These are phyloP conservation scores for Hypoxylon lienhwacheense DNA, from an alignment of 495 filamentous ascomycete genomes.

Conservation along the genomic window DNA sequence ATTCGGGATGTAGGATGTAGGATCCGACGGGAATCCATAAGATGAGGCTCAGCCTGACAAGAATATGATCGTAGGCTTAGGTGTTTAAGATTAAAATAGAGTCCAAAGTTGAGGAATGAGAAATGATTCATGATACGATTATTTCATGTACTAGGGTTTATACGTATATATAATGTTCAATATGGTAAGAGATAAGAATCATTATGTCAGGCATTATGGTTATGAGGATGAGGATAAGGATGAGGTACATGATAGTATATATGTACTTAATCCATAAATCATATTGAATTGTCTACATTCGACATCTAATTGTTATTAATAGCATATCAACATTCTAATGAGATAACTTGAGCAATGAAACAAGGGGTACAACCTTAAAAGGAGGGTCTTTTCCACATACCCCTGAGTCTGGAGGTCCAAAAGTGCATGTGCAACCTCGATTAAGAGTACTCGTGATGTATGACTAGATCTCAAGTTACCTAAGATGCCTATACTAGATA, in stretches of 20 bases:
- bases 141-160: background rate
- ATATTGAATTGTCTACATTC: no score
- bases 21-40: slow-evolving; percentile 6
- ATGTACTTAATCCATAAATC: no score
- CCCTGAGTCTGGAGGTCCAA: background rate
- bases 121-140: no score
- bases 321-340: background rate
- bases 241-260: no score
- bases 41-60: background rate
- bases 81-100: background rate
- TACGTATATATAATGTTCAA: background rate
- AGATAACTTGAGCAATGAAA: slow-evolving; percentile 3
- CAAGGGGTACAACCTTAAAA: slow-evolving; percentile 26
- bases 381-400: slow-evolving; percentile 21
- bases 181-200: background rate
- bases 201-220: no score
- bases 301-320: no score
- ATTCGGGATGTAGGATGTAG: no score
- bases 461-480: no score
- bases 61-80: background rate
- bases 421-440: no score
- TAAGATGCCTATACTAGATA: no score
- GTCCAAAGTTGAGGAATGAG: background rate
- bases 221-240: no score
- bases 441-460: no score